phyloP scores from a whole-genome alignment of 1,284 basidiomycete genomes.

The Austroboletus niveus region DNA sequence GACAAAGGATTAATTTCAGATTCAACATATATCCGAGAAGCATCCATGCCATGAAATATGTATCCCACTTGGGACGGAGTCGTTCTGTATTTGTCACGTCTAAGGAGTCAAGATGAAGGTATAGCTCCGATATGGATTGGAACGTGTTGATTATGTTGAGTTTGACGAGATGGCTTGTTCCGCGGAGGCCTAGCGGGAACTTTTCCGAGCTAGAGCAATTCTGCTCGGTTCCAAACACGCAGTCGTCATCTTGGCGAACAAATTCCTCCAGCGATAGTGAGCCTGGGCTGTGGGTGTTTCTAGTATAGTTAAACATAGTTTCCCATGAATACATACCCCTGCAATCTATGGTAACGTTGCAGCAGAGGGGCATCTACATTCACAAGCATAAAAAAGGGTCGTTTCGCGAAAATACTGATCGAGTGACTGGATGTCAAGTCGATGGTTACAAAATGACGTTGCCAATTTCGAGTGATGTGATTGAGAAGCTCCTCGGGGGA shows the following conservation, averaged over 20 bases:
- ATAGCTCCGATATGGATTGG: conserved; percentile 50
- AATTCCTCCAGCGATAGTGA: conserved; percentile 65
- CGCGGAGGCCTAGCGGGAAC: conserved; percentile 37
- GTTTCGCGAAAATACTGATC: conserved; percentile 72
- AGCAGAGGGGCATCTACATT: conserved; percentile 84
- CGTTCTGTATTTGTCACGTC: conserved; percentile 72
- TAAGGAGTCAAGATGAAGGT: conserved; percentile 64
- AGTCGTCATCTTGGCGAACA: conserved; percentile 58
- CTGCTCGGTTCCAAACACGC: conserved; percentile 49
- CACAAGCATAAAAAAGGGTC: conserved; percentile 90
- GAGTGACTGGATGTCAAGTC: conserved; percentile 63
- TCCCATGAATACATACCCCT: conserved; percentile 39
- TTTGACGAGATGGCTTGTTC: conserved; percentile 51
- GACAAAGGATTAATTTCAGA: conserved; percentile 9
- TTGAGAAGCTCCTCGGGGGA: conserved; percentile 63
- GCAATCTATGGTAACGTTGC: conserved; percentile 51
- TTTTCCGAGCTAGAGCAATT: neutral
- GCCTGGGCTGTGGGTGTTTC: conserved; percentile 18
- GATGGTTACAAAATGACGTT: conserved; percentile 75
- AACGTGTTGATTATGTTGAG: conserved; percentile 77
- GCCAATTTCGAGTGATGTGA: conserved; percentile 84
- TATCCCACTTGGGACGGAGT: conserved; percentile 88
- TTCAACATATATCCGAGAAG: neutral
- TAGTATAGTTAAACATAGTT: conserved; percentile 4
- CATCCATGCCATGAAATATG: conserved; percentile 85